phyloP scores from a whole-genome alignment of 106 monocot species.

The Acanthochlamys bracteata region DNA sequence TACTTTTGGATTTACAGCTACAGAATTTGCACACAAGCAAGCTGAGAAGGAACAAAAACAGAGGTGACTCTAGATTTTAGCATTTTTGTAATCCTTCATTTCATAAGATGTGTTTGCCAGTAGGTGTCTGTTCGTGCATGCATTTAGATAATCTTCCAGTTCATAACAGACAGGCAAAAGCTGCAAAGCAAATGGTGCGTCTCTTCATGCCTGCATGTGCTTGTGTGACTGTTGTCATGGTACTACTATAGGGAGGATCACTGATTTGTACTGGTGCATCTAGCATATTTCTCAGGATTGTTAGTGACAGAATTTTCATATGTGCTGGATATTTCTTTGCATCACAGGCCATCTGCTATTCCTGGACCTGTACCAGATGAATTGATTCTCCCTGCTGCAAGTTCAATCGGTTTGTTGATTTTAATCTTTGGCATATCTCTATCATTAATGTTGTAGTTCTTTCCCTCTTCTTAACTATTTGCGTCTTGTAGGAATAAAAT shows the following conservation, averaged over 20 bases:
- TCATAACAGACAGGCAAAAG: too few species aligned
- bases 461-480: not conserved
- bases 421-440: not conserved
- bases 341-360: conserved; percentile 60
- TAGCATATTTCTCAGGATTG: too few species aligned
- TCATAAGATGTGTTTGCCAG: conserved; percentile 26
- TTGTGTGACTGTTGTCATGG: too few species aligned
- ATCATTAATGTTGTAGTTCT: not conserved
- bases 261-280: too few species aligned
- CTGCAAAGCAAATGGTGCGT: too few species aligned
- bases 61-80: conserved; percentile 36
- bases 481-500: conserved; percentile 48
- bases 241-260: too few species aligned
- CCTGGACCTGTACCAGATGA: conserved; percentile 96
- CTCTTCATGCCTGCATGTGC: too few species aligned
- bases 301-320: too few species aligned
- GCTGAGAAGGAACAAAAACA: conserved; percentile 74
- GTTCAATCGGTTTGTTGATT: conserved; percentile 64
- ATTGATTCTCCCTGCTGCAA: conserved; percentile 68
- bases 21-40: conserved; percentile 78
- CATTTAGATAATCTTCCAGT: too few species aligned
- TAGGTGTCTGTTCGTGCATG: too few species aligned
- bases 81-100: not conserved
- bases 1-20: conserved; percentile 93
- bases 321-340: too few species aligned